Conservation (phyloP, 306 rosid genomes). For the Cucurbita pepo region DNA sequence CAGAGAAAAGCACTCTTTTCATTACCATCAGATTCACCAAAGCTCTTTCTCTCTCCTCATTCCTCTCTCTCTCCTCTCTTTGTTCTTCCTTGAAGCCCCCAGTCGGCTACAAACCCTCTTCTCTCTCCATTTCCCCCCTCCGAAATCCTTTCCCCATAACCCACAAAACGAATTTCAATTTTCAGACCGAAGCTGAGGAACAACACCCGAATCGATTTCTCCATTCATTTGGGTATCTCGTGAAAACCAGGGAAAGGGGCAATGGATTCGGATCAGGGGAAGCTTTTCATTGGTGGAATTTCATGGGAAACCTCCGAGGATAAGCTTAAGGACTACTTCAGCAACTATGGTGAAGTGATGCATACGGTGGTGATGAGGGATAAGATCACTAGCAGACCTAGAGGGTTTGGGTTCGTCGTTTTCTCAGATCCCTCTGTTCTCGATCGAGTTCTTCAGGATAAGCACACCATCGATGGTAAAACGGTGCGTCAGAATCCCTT, state of each 20-base stretch:
- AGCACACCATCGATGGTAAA: conserved; percentile 79
- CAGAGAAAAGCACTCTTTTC: neutral
- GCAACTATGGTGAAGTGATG: conserved; percentile 65
- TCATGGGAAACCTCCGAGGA: conserved; percentile 94
- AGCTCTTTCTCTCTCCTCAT: neutral
- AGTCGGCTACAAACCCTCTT: conserved; percentile 36
- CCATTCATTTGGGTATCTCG: neutral
- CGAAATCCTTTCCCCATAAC: neutral
- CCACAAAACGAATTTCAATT: neutral
- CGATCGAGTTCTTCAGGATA: conserved; percentile 83
- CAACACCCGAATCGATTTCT: neutral
- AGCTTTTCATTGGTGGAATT: conserved; percentile 89
- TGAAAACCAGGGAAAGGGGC: neutral
- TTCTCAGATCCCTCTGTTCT: conserved; percentile 77
- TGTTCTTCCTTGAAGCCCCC: neutral
- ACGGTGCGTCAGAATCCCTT: conserved; percentile 25
- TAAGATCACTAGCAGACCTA: conserved; percentile 62
- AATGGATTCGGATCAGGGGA: conserved; percentile 98
- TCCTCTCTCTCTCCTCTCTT: neutral
- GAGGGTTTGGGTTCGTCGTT: conserved; percentile 87
- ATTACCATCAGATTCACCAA: neutral
- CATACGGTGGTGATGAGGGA: conserved; percentile 83
- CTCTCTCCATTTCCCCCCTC: neutral
- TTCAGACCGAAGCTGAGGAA: neutral
- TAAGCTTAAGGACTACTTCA: conserved; percentile 69